Evolutionary conservation across 495 filamentous ascomycete species (phyloP).

Genomic region (Lepidopterella palustris): DNA sequence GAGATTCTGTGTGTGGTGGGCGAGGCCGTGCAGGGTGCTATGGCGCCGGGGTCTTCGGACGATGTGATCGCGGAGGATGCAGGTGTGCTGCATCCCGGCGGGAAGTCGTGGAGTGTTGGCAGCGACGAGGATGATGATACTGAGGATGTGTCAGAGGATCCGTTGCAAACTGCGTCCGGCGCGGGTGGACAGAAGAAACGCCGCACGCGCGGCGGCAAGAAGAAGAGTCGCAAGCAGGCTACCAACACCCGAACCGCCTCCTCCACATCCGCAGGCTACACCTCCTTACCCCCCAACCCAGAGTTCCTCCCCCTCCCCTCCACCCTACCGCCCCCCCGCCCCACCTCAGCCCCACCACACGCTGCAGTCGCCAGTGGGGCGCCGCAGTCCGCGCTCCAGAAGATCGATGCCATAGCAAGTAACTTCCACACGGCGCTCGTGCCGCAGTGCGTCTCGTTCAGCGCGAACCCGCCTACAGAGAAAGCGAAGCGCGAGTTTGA

Average conservation of each 20-base stretch:
- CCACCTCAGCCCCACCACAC: conserved; percentile 22
- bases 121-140: conserved; percentile 46
- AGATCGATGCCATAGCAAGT: conserved; percentile 61
- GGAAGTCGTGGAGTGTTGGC: conserved; percentile 36
- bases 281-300: conserved; percentile 9
- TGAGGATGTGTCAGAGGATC: conserved; percentile 18
- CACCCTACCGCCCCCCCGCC: conserved; percentile 43
- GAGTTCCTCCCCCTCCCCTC: conserved; percentile 20
- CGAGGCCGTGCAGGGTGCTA: conserved; percentile 31
- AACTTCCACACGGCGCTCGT: conserved; percentile 61
- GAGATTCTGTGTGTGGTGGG: conserved; percentile 64
- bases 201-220: conserved; percentile 20
- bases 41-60: conserved; percentile 22
- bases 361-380: conserved; percentile 28
- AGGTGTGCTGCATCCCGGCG: conserved; percentile 21
- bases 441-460: conserved; percentile 61
- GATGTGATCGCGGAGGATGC: conserved; percentile 12
- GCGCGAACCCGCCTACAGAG: conserved; percentile 60
- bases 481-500: conserved; percentile 65
- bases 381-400: conserved; percentile 55
- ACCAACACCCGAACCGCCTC: conserved; percentile 5
- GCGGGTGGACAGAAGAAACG: conserved; percentile 21
- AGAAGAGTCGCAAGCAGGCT: conserved; percentile 19
- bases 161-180: conserved; percentile 3
- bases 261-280: conserved; percentile 30